phyloP scores from a whole-genome alignment of 306 rosid species.

The Acacia acuminata region DNA sequence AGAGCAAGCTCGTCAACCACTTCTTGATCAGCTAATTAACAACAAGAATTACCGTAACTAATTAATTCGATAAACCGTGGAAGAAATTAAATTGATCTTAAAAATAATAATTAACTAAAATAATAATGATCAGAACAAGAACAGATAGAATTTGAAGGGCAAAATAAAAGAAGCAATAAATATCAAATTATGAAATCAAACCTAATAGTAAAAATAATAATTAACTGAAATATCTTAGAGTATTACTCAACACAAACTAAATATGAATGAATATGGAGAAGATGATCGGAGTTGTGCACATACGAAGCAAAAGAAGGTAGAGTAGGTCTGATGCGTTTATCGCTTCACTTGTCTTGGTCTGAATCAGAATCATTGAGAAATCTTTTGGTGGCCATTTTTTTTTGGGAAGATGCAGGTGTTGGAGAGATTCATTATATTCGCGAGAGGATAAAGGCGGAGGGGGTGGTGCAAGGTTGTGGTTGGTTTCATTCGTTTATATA shows the following conservation, averaged over 20 bases:
- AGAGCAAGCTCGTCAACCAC: slow-evolving; percentile 72
- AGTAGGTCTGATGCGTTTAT: slow-evolving; percentile 47
- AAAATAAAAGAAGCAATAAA: too few relatives aligned
- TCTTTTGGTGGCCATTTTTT: slow-evolving; percentile 68
- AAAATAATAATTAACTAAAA: too few relatives aligned
- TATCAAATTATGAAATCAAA: too few relatives aligned
- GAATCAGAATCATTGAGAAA: slow-evolving; percentile 41
- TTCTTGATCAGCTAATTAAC: slow-evolving; percentile 64
- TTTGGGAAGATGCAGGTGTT: neutral
- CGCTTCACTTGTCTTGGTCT: slow-evolving; percentile 41
- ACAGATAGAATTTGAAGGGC: too few relatives aligned
- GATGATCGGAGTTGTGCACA: slow-evolving; percentile 5
- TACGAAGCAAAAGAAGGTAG: slow-evolving; percentile 74
- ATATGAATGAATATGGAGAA: neutral
- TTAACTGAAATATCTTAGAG: too few relatives aligned
- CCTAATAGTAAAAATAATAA: too few relatives aligned
- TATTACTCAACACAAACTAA: too few relatives aligned
- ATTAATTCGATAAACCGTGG: too few relatives aligned
- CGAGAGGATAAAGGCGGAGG: neutral
- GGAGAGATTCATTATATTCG: neutral
- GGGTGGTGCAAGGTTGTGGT: slow-evolving; percentile 14
- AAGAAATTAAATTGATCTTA: neutral
- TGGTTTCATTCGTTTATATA: slow-evolving; percentile 1
- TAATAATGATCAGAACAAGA: neutral
- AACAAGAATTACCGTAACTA: neutral